Evolutionary conservation across 2,329 filamentous ascomycete species (phyloP).

Genomic region (Xylaria arbuscula): DNA sequence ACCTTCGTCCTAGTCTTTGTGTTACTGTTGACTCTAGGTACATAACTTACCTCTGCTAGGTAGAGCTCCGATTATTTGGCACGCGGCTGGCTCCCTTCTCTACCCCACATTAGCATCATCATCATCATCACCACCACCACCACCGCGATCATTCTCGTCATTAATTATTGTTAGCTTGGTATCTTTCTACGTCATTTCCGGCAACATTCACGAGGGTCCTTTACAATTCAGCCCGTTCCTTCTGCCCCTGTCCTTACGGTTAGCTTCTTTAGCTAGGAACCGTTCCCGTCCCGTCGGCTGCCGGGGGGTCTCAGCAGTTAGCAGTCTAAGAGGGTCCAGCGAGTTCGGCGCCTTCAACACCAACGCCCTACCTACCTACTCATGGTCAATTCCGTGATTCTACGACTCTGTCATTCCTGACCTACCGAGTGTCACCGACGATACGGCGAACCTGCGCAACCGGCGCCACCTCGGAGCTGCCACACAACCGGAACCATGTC

Average conservation of each 20-base stretch:
- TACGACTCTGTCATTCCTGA: background rate
- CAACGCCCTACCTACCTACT: background rate
- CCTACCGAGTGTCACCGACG: background rate
- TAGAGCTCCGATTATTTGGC: background rate
- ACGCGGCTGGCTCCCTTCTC: background rate
- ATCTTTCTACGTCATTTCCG: background rate
- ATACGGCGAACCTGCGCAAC: background rate
- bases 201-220: background rate
- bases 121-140: background rate
- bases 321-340: background rate
- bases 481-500: slow-evolving; percentile 36
- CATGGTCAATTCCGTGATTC: slow-evolving; percentile 4
- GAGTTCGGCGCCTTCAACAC: background rate
- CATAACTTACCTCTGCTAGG: no score
- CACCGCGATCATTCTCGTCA: background rate
- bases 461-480: slow-evolving; percentile 1
- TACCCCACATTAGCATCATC: background rate
- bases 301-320: slow-evolving; percentile 12
- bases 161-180: background rate
- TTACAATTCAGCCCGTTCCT: background rate
- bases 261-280: slow-evolving; percentile 1
- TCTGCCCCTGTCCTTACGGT: background rate
- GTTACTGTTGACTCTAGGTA: no score
- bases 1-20: background rate
- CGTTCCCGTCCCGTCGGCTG: background rate